Conservation (phyloP, 352 stramenopile species). For the Globisporangium cylindrosporum region DNA sequence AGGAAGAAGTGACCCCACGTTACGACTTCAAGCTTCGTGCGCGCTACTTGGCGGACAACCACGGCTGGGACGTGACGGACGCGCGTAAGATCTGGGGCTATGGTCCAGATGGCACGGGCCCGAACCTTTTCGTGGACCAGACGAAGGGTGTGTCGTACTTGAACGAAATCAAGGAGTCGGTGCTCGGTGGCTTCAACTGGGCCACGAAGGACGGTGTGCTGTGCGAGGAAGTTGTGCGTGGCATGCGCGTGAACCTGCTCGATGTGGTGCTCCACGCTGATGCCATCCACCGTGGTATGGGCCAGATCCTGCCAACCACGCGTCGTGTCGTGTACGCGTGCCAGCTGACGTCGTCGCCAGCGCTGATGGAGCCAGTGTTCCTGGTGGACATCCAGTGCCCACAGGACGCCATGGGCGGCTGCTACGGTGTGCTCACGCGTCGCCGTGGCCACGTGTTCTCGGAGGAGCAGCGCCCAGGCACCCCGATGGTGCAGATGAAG, state of each 20-base stretch:
- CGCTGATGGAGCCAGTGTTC: slow-evolving; percentile 98
- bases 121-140: slow-evolving; percentile 98
- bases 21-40: slow-evolving; percentile 97
- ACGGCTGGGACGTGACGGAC: slow-evolving; percentile 97
- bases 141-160: slow-evolving; percentile 99
- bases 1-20: slow-evolving; percentile 86
- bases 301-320: slow-evolving; percentile 99
- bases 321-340: slow-evolving; percentile 98
- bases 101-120: slow-evolving; percentile 97
- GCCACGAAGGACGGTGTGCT: slow-evolving; percentile 97
- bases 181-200: slow-evolving; percentile 99
- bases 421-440: slow-evolving; percentile 98
- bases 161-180: slow-evolving; percentile 99
- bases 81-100: slow-evolving; percentile 99
- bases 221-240: slow-evolving; percentile 97
- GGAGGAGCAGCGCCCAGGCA: slow-evolving; percentile 98
- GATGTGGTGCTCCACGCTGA: slow-evolving; percentile 99
- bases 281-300: slow-evolving; percentile 99
- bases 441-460: slow-evolving; percentile 99
- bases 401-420: slow-evolving; percentile 98
- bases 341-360: slow-evolving; percentile 93
- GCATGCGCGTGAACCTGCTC: slow-evolving; percentile 97
- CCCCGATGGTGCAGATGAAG: slow-evolving; percentile 98
- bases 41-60: slow-evolving; percentile 97
- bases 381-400: slow-evolving; percentile 98